Conservation (phyloP, 768 basidiomycete species). For the Tricholomella constricta region DNA sequence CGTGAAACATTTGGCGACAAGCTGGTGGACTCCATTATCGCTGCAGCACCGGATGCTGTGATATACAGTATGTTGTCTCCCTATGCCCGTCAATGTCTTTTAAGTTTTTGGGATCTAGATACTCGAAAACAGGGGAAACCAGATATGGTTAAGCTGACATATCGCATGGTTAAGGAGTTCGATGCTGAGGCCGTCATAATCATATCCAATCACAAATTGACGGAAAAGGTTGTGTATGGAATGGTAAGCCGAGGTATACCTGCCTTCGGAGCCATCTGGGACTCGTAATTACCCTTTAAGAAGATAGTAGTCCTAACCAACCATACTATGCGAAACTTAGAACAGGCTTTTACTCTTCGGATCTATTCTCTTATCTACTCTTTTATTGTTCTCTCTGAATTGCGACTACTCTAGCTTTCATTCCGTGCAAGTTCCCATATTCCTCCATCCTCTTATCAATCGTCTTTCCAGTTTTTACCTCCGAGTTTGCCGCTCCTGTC, state of each 20-base stretch:
- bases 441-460: too few species aligned
- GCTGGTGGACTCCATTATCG: slow-evolving; percentile 54
- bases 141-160: slow-evolving; percentile 49
- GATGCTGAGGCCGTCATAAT: slow-evolving; percentile 56
- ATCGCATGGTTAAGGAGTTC: slow-evolving; percentile 46
- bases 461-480: too few species aligned
- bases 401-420: too few species aligned
- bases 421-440: too few species aligned
- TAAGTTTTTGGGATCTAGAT: slow-evolving; percentile 25
- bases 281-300: slow-evolving; percentile 38
- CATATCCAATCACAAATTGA: slow-evolving; percentile 60
- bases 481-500: too few species aligned
- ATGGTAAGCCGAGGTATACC: slow-evolving; percentile 61
- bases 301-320: too few species aligned
- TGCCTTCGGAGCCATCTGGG: slow-evolving; percentile 64
- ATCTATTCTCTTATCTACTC: too few species aligned
- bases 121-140: slow-evolving; percentile 47
- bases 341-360: too few species aligned
- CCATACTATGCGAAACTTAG: too few species aligned
- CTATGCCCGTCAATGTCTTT: not conserved
- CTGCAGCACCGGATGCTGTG: slow-evolving; percentile 53
- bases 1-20: slow-evolving; percentile 62
- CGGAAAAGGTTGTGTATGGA: slow-evolving; percentile 59
- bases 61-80: slow-evolving; percentile 47
- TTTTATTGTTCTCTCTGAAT: too few species aligned